Evolutionary conservation across 1,284 basidiomycete genomes (phyloP).

Genomic region (Ceratobasidium sp.): DNA sequence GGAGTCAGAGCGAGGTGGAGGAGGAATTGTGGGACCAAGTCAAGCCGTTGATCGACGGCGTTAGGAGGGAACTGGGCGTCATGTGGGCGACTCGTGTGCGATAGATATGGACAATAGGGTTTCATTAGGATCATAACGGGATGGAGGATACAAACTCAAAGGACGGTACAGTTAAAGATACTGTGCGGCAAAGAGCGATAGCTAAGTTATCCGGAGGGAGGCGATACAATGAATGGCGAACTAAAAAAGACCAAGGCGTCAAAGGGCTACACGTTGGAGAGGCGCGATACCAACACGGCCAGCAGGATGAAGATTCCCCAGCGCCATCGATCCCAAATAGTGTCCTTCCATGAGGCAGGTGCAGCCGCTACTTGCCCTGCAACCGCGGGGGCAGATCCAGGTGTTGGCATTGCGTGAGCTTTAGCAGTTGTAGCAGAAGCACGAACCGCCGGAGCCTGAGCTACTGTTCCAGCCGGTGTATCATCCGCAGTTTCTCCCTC

Average conservation of each 20-base stretch:
- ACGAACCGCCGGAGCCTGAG: conserved; percentile 47
- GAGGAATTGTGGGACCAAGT: conserved; percentile 30
- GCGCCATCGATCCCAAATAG: conserved; percentile 84
- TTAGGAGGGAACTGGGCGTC: neutral
- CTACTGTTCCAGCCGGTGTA: conserved; percentile 20
- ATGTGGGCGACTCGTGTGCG: conserved; percentile 23
- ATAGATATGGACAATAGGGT: conserved; percentile 20
- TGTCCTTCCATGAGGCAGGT: conserved; percentile 65
- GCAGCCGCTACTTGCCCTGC: conserved; percentile 35
- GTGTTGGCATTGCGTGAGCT: conserved; percentile 47
- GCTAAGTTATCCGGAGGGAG: neutral
- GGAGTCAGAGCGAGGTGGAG: conserved; percentile 50
- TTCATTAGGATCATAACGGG: conserved; percentile 27
- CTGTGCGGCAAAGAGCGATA: neutral
- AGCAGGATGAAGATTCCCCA: conserved; percentile 81
- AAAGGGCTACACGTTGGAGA: conserved; percentile 56
- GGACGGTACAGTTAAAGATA: conserved; percentile 8
- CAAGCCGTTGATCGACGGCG: conserved; percentile 20
- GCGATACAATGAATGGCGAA: conserved; percentile 26
- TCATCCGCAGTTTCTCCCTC: conserved; percentile 24
- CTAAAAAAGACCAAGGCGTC: neutral
- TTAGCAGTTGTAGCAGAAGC: conserved; percentile 44
- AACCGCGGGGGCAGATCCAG: conserved; percentile 48
- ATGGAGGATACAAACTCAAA: conserved; percentile 25
- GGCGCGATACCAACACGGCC: conserved; percentile 76